These are phyloP conservation scores for Aspergillus aculeatinus DNA, from an alignment of 2,329 filamentous ascomycete species.

Conservation along the genomic window DNA sequence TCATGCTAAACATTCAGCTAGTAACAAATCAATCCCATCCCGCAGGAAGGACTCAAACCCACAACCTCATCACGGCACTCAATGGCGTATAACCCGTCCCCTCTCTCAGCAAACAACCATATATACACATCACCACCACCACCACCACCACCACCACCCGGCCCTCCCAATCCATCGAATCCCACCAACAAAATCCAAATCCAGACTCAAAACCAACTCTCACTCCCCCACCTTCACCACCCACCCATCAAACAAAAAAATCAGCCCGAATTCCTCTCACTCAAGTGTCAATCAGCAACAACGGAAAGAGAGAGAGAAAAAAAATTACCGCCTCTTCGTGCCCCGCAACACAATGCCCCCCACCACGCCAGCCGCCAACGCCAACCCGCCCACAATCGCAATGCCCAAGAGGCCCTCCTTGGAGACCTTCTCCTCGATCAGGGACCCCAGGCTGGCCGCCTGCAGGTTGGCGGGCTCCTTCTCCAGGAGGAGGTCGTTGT, in stretches of 20 bases:
- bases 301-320: no score
- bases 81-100: background rate
- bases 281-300: no score
- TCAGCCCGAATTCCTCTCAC: background rate
- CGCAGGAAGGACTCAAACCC: no score
- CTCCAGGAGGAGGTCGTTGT: constrained; percentile 89
- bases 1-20: background rate
- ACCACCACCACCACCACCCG: background rate
- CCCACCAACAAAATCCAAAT: no score
- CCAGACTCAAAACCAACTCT: no score
- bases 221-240: background rate
- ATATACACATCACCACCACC: constrained; percentile 11
- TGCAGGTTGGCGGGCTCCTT: constrained; percentile 91
- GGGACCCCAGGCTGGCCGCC: constrained; percentile 75
- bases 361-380: constrained; percentile 88
- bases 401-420: constrained; percentile 93
- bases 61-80: no score
- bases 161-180: background rate
- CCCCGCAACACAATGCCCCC: constrained; percentile 83
- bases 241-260: constrained; percentile 6
- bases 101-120: background rate
- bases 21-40: no score
- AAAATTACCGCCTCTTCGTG: constrained; percentile 57
- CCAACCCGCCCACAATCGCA: constrained; percentile 89
- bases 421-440: constrained; percentile 95